Conservation (phyloP, 2,329 filamentous ascomycete species). For the Aspergillus sergii region DNA sequence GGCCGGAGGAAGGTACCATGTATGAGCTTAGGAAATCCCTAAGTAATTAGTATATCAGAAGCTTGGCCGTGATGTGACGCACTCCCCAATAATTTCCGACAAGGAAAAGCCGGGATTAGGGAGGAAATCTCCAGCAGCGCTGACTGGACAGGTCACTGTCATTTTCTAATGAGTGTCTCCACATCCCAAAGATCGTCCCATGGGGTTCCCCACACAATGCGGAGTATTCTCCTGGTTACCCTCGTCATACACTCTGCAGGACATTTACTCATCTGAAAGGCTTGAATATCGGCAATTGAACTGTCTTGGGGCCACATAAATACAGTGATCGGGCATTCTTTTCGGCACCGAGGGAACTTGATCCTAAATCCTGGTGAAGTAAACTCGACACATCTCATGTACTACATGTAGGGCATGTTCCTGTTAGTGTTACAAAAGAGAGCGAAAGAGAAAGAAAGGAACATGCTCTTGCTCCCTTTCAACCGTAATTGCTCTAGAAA, state of each 20-base stretch:
- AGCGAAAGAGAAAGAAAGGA: no score
- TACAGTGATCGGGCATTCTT: neutral
- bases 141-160: neutral
- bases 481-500: no score
- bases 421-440: neutral
- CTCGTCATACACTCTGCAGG: neutral
- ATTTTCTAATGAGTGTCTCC: neutral
- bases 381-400: neutral
- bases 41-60: neutral
- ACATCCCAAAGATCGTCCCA: conserved; percentile 12
- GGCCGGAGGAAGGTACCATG: conserved; percentile 1
- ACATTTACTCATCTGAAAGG: neutral
- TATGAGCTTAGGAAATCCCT: neutral
- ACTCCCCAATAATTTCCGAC: neutral
- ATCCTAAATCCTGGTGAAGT: neutral
- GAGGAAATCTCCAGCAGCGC: neutral
- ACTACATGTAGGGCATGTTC: neutral
- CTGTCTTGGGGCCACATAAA: neutral
- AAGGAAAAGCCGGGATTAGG: conserved; percentile 6
- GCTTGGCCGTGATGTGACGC: neutral
- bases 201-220: conserved; percentile 10
- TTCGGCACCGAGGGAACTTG: neutral
- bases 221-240: conserved; percentile 6
- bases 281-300: conserved; percentile 9
- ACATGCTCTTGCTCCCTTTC: neutral